These are phyloP conservation scores for Leccinum broughii DNA, from an alignment of 768 basidiomycete genomes.

Conservation along the genomic window DNA sequence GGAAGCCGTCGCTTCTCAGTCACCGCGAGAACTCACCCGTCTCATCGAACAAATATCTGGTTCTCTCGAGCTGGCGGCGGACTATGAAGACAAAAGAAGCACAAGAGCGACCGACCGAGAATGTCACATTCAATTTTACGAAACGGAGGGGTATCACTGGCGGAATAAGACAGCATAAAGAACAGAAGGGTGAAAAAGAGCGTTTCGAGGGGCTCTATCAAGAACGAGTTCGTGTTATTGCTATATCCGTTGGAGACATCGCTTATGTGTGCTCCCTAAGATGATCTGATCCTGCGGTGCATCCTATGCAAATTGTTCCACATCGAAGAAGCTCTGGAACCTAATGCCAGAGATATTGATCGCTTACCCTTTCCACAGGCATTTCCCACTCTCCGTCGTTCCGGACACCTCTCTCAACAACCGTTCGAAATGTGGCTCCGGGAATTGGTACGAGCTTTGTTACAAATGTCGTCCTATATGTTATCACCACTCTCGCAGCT, in stretches of 20 bases:
- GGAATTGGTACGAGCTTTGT: too few relatives aligned
- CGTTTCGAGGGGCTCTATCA: slow-evolving; percentile 77
- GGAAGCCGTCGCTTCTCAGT: slow-evolving; percentile 95
- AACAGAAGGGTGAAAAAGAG: slow-evolving; percentile 92
- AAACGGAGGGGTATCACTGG: slow-evolving; percentile 91
- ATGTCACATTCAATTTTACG: slow-evolving; percentile 91
- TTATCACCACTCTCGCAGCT: too few relatives aligned
- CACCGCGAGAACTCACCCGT: slow-evolving; percentile 81
- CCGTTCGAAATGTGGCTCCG: too few relatives aligned
- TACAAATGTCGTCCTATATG: too few relatives aligned
- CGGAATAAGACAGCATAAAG: slow-evolving; percentile 96
- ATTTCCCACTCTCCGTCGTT: too few relatives aligned
- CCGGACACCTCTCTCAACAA: too few relatives aligned
- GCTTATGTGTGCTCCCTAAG: slow-evolving; percentile 44
- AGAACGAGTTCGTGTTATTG: slow-evolving; percentile 56
- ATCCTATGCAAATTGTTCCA: slow-evolving; percentile 88
- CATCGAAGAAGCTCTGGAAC: slow-evolving; percentile 80
- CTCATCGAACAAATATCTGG: slow-evolving; percentile 97
- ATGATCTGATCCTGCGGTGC: slow-evolving; percentile 78
- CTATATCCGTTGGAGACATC: not conserved
- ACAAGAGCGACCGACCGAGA: slow-evolving; percentile 89
- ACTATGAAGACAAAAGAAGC: slow-evolving; percentile 84
- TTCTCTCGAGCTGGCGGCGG: slow-evolving; percentile 82
- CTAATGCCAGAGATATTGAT: slow-evolving; percentile 55
- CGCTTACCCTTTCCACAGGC: too few relatives aligned